Base-by-base conservation (phyloP, 305 asterid species). In the Fraxinus xanthoxyloides region DNA sequence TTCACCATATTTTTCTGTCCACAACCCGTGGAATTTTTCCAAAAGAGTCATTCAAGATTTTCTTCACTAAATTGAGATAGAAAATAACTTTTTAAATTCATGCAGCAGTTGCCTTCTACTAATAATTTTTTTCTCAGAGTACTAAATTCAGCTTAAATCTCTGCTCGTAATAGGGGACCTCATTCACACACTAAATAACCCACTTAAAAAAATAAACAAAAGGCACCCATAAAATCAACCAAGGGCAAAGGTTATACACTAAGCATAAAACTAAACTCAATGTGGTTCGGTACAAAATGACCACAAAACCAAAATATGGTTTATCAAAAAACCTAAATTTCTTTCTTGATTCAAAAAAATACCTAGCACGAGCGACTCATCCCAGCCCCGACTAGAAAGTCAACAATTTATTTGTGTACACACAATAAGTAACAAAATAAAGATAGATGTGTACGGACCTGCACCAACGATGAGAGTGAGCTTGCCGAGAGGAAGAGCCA, bases 401-500 rank as follows among this genome's bases (percentile, higher is more conserved):
- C 28, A 21, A 21, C 28, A 19, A 7, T 19, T 19, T 19, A 21
- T 7, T 56, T 3, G 67, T 7, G 23, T 19, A 19, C 56, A 17
- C 61, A 17, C 23, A 17, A 48, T 15, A 13, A 48, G 69, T 40
- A 81, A 82, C 24, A 23, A 69, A 48, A 48, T 7, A n/a, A 65
- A 65, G 12, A 65, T 17, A 63, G 26, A 56, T 69, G 76, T 26
- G 17, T 35, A 87, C 83, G 76, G 17, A 93, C 99, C 99, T 81
- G 99, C 96, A 79, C 99, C 99, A 63, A 93, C 87, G 87, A 94
- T 80, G 83, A 95, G 85, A n/a, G 95, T 83, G 78, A 95, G 92
- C 92, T 95, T 95, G 84, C 97, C 98, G 56, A 95, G 82, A 72
- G 98, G 86, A 77, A 95, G 92, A 79, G 98, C 97, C 99, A 94